Percentiles rank a stretch among this genome's conserved stretches.
Evolutionary conservation across 495 filamentous ascomycete species (phyloP).

Genomic region (Trichoderma gamsii): DNA sequence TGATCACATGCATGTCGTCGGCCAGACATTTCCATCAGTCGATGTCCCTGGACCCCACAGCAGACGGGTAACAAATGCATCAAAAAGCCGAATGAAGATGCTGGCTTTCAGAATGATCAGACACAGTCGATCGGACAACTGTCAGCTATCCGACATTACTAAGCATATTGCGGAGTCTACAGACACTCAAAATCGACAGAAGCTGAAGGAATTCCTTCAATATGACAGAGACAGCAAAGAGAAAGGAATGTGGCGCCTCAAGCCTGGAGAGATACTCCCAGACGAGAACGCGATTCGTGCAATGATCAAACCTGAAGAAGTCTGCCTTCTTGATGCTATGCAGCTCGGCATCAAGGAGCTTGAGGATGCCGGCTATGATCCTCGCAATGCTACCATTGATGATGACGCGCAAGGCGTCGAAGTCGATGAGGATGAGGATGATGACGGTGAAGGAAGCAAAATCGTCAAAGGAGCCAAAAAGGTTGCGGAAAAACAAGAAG

Average conservation of each 20-base stretch:
- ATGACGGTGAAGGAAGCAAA: slow-evolving; percentile 45
- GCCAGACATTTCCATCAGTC: slow-evolving; percentile 83
- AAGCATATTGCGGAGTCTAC: slow-evolving; percentile 81
- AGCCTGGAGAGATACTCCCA: slow-evolving; percentile 60
- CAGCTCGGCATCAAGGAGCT: slow-evolving; percentile 86
- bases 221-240: slow-evolving; percentile 79
- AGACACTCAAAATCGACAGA: slow-evolving; percentile 91
- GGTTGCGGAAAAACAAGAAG: slow-evolving; percentile 50
- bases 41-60: slow-evolving; percentile 92
- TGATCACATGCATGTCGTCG: slow-evolving; percentile 81
- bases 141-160: slow-evolving; percentile 73
- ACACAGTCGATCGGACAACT: slow-evolving; percentile 52
- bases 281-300: slow-evolving; percentile 69
- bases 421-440: slow-evolving; percentile 31
- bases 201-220: slow-evolving; percentile 90
- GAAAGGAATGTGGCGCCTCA: slow-evolving; percentile 60
- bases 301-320: slow-evolving; percentile 91
- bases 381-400: slow-evolving; percentile 53
- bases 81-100: slow-evolving; percentile 95
- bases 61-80: slow-evolving; percentile 85
- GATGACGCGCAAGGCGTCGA: slow-evolving; percentile 34
- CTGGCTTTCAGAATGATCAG: slow-evolving; percentile 79
- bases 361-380: slow-evolving; percentile 66
- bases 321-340: slow-evolving; percentile 93
- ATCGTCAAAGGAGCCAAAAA: slow-evolving; percentile 4